Evolutionary conservation across 1,139 yeast genomes (phyloP).

Genomic region (Geotrichum europaeum): DNA sequence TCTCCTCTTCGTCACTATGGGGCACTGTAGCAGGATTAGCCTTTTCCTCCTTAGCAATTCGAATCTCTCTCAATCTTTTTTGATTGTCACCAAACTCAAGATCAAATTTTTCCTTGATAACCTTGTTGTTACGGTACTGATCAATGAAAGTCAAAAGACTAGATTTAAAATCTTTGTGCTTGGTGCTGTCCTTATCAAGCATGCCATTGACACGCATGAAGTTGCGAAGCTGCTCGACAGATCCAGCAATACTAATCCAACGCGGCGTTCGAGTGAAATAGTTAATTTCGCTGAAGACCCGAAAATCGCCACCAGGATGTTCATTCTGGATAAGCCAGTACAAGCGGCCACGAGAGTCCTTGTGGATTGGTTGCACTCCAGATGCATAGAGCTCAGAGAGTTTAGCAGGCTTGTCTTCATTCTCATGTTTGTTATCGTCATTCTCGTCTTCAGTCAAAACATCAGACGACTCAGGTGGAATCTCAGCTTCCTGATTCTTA

Average conservation of each 20-base stretch:
- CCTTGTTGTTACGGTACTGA: background rate
- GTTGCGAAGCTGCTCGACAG: background rate
- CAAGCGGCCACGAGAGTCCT: background rate
- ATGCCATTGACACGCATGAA: background rate
- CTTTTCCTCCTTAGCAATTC: background rate
- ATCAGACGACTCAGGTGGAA: constrained; percentile 3
- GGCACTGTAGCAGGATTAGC: background rate
- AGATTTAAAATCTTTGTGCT: background rate
- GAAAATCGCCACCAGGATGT: constrained; percentile 11
- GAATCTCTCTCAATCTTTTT: background rate
- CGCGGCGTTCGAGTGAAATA: background rate
- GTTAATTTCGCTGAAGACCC: background rate
- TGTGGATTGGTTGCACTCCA: constrained; percentile 10
- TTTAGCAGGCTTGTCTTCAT: background rate
- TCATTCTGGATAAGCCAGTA: constrained; percentile 11
- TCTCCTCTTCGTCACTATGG: background rate
- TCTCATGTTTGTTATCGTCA: background rate
- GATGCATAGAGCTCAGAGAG: constrained; percentile 3
- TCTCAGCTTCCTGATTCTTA: background rate
- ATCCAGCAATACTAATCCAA: constrained; percentile 1
- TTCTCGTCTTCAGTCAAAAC: background rate
- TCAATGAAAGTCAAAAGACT: background rate
- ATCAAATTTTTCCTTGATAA: background rate
- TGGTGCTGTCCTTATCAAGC: background rate
- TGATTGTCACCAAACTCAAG: background rate